Conservation (phyloP, 495 filamentous ascomycete genomes). For the Trichoderma gamsii region DNA sequence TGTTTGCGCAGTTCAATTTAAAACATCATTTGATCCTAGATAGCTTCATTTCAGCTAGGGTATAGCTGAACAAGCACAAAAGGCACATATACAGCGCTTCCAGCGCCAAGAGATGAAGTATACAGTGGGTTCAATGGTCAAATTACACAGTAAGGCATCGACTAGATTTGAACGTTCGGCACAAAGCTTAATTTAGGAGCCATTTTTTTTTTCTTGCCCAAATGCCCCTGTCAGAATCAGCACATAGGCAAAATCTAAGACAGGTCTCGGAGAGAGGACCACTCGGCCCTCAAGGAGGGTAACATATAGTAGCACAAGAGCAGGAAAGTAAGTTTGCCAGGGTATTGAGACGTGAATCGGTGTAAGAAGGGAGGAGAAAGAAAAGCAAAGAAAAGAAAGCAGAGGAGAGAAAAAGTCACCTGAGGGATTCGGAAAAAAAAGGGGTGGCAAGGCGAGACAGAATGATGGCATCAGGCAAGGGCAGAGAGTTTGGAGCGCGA, state of each 20-base stretch:
- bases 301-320: neutral
- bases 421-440: neutral
- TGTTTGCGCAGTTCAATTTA: no score
- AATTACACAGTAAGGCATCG: no score
- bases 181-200: no score
- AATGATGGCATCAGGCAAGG: neutral
- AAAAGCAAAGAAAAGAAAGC: neutral
- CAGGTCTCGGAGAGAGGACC: neutral
- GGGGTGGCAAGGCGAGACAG: neutral
- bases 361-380: neutral
- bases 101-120: no score
- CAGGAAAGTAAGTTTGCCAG: neutral
- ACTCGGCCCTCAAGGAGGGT: neutral
- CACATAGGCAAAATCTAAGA: neutral
- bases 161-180: no score
- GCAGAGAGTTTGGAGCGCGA: neutral
- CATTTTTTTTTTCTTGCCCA: no score
- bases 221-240: no score
- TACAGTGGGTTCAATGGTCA: no score
- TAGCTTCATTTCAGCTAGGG: no score
- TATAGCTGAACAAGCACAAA: no score
- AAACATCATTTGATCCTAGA: no score
- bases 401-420: neutral
- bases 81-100: no score
- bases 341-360: neutral